Evolutionary conservation across 176 grass and related monocot species (phyloP), one percentile per base, ranked within the genome.

Genomic region (Rhipidocladum racemiflorum): DNA sequence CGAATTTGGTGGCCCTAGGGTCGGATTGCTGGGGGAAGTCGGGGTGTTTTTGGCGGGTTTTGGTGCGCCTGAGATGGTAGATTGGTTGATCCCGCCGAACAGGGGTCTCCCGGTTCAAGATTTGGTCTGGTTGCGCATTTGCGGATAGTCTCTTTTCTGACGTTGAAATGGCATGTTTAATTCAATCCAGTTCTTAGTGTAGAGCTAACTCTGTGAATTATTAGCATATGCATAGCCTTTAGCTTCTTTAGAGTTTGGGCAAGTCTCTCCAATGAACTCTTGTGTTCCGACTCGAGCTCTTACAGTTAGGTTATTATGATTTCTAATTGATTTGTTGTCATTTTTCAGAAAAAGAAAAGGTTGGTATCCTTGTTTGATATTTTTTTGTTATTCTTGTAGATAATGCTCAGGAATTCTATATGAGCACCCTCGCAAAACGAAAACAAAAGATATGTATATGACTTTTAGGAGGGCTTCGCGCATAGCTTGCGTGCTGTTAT

Each of bases 71-170:
- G 64, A 46, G 12, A 18, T 4, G 74, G 46, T 12, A 7, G 46
- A 34, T 75, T 75, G 49, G 85, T 55, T 67, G 85, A 86, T 86
- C 77, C 48, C 68, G 8, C 43, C 9, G 38, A 75, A 8, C 21
- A 46, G 27, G 61, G 61, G 5, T 34, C 3, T 80, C 39, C 36
- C 9, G 39, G 20, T 28, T 6, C 15, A 14, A 45, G 50, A 87
- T 66, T 80, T 46, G 61, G 27, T 20, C 18, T 29, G 2, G 48
- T 55, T 27, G 59, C 13, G 13, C 17, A 11, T 62, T n/a, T 35
- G 28, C 16, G 54, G 55, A 38, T 27, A 61, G 74, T 65, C 32
- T 65, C 32, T 18, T 23, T 80, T 60, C 25, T 80, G 68, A 29
- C 24, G 1, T 16, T 46, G 76, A 43, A 65, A 65, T 30, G 45